Percentiles rank a stretch among this genome's conserved stretches.
Conservation (phyloP, 2,329 filamentous ascomycete species). For the Diaporthe caulivora region DNA sequence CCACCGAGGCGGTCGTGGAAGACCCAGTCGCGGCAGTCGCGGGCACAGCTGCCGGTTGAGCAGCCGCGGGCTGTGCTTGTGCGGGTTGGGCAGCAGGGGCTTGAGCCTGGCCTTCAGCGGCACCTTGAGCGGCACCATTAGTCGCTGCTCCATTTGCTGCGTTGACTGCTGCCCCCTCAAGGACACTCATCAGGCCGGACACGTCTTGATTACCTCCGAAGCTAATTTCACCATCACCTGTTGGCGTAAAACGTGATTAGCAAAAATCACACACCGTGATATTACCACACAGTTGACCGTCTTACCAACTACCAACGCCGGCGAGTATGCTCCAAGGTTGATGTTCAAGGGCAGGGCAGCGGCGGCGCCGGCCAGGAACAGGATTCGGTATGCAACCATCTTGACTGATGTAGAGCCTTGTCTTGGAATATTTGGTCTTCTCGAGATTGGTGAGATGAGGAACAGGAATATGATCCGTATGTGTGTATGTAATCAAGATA, state of each 20-base stretch:
- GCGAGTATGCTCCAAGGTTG: conserved; percentile 59
- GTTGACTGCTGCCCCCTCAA: conserved; percentile 60
- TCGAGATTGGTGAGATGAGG: conserved; percentile 5
- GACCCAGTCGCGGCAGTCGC: conserved; percentile 39
- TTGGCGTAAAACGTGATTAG: conserved; percentile 34
- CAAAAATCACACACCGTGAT: background rate
- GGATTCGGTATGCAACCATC: conserved; percentile 53
- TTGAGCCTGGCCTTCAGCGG: conserved; percentile 43
- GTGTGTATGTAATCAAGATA: conserved; percentile 40
- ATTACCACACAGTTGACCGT: background rate
- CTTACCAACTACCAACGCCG: conserved; percentile 55
- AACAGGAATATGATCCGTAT: conserved; percentile 39
- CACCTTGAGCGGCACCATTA: conserved; percentile 44
- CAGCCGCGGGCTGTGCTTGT: conserved; percentile 42
- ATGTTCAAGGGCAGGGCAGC: conserved; percentile 56
- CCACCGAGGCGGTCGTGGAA: conserved; percentile 42
- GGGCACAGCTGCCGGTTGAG: conserved; percentile 41
- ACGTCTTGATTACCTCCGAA: conserved; percentile 61
- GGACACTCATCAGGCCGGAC: conserved; percentile 57
- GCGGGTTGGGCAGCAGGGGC: conserved; percentile 43
- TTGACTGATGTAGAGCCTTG: conserved; percentile 41
- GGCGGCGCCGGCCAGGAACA: conserved; percentile 52
- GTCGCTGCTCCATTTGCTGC: conserved; percentile 49
- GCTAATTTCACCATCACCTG: conserved; percentile 60
- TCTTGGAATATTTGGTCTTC: background rate